Evolutionary conservation across 2,329 filamentous ascomycete species (phyloP).

Genomic region (Fonsecaea multimorphosa): DNA sequence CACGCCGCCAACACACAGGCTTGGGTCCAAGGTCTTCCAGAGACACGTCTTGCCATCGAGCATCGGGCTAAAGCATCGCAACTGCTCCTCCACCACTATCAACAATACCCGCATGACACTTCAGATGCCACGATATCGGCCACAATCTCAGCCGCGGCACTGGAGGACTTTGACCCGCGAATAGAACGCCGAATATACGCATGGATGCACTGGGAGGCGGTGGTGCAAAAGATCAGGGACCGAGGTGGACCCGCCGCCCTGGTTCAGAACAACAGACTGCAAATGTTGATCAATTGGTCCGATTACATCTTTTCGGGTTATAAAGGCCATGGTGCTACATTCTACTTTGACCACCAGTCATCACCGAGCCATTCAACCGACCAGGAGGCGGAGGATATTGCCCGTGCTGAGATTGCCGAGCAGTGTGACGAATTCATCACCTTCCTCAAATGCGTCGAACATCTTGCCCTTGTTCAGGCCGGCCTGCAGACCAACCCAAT

Average conservation of each 20-base stretch:
- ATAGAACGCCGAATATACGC: slow-evolving; percentile 47
- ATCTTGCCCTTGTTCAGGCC: slow-evolving; percentile 44
- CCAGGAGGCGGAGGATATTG: slow-evolving; percentile 27
- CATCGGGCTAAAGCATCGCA: slow-evolving; percentile 45
- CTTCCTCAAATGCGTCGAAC: slow-evolving; percentile 48
- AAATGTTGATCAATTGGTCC: slow-evolving; percentile 52
- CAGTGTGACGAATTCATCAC: slow-evolving; percentile 49
- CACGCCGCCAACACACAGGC: slow-evolving; percentile 49
- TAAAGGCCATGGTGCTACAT: slow-evolving; percentile 45
- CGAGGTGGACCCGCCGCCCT: slow-evolving; percentile 48
- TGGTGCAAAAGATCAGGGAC: slow-evolving; percentile 47
- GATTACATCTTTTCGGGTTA: slow-evolving; percentile 51
- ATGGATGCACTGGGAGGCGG: slow-evolving; percentile 51
- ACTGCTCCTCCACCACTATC: slow-evolving; percentile 46
- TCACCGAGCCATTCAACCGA: slow-evolving; percentile 31
- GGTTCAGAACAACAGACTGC: slow-evolving; percentile 45
- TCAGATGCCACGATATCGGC: slow-evolving; percentile 50
- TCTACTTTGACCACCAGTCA: slow-evolving; percentile 44
- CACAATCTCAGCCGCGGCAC: slow-evolving; percentile 48
- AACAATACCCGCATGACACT: slow-evolving; percentile 43
- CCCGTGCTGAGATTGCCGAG: slow-evolving; percentile 44
- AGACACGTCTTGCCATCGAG: slow-evolving; percentile 43
- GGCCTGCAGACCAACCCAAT: slow-evolving; percentile 32
- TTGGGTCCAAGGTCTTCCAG: slow-evolving; percentile 46
- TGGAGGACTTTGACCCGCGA: slow-evolving; percentile 50